Evolutionary conservation across 2,329 filamentous ascomycete genomes (phyloP), one percentile per base, ranked within the genome.

Genomic region (Aureobasidium lini): DNA sequence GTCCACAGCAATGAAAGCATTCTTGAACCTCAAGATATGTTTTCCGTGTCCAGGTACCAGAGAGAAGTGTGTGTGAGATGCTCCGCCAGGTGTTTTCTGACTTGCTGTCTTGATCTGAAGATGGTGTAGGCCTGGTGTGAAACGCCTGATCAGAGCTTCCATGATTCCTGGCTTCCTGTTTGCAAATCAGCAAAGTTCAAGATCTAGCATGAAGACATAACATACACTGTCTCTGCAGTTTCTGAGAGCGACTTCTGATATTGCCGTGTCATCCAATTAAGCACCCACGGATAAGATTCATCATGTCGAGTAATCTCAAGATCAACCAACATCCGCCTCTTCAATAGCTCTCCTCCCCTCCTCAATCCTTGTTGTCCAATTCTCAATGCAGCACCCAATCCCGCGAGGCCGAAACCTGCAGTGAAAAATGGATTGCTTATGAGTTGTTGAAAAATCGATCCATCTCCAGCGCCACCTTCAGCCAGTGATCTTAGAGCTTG

Each of bases 221-320:
- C 62, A 64, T 67, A 70, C 69, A 65, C 61, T 68, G 44, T 65
- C 84, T 80, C 65, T 82, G 78, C 6, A 83, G 85, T 56, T 86
- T 70, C 42, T 58, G 56, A 60, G 29, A 70, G 68, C 54, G 73
- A 70, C 16, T 64, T 63, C 57, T 70, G 65, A 50, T 72, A 71
- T 54, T 72, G 69, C 34, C 90, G 82, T 6, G 91, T 92, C 72
- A 99, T 88, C 92, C 94, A 99, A 64, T 92, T 87, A 9, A 99
- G 81, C 43, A 99, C 85, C 93, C 92, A 97, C 42, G 86, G 86
- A 71, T 97, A 99, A 1, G 93, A 92, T 46, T 90, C 85, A 75
- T 99, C 94, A 68, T 93, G 89, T 70, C 90, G 89, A 72, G 89
- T 93, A 73, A 99, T 96, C 74, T 99, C 94, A 68, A 99, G 85